Base-by-base conservation (phyloP, 164 flowering plant genomes). In the Euptelea pleiosperma region DNA sequence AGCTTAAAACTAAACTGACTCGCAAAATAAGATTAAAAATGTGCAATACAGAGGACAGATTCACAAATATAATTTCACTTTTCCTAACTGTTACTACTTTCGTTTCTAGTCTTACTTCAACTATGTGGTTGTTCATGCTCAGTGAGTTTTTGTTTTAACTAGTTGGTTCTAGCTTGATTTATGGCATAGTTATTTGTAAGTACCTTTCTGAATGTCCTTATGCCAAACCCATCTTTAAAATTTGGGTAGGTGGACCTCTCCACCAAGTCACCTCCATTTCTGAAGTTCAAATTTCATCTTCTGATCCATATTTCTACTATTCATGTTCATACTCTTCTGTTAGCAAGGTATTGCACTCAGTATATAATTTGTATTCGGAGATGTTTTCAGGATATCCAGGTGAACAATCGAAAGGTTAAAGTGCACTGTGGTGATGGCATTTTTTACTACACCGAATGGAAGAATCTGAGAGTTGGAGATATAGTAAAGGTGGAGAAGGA, bases 401-500 rank as follows among this genome's bases (percentile, higher is more conserved):
- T 85, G 58, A 90, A 90, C 64, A 85, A 79, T 60, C 76, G 97
- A 56, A 83, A 81, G 72, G 89, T 84, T 24, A 73, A 78, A 66
- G 83, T 85, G 41, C 88, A 79, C 52, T 14, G 29, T 19, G 69
- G 79, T 33, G 66, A 73, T 60, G 95, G 95, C 6, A 34, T 6
- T 34, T 91, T 91, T 41, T 56, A 69, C 18, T 37, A 71, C 52
- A 78, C 78, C 2, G 79, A 70, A 51, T 91, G 98, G 98, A 89
- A 73, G 74, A 65, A 77, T 53, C 72, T 91, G 54, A 69, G 72
- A 64, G 96, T 91, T 16, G 98, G 98, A 36, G 84, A 91, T 63
- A 58, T 88, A 48, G 90, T 91, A 50, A 91, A 77, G 70, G 86
- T 91, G 40, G 78, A 74, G 57, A 86, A 88, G 69, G 91, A 91